Percentiles rank a stretch among this genome's conserved stretches.
phyloP scores from a whole-genome alignment of 352 stramenopile species.

The Plasmopara viticola region DNA sequence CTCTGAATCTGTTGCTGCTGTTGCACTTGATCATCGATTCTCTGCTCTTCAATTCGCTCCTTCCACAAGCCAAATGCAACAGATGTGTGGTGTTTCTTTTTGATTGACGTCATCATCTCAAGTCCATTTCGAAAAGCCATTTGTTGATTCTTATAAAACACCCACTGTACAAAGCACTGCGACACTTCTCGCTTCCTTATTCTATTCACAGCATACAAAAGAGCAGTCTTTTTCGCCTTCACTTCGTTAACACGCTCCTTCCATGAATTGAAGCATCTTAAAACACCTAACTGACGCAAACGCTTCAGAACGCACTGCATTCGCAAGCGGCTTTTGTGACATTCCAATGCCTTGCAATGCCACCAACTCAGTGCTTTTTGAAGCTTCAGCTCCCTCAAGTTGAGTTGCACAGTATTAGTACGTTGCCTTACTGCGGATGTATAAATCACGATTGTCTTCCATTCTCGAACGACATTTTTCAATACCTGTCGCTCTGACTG shows the following conservation, averaged over 20 bases:
- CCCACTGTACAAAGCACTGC: constrained; percentile 31
- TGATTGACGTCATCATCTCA: constrained; percentile 5
- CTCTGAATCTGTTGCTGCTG: constrained; percentile 20
- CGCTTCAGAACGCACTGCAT: constrained; percentile 16
- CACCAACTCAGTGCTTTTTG: constrained; percentile 10
- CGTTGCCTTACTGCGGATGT: constrained; percentile 9
- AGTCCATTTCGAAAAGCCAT: constrained; percentile 8
- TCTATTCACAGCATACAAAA: constrained; percentile 23
- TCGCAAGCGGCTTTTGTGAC: constrained; percentile 6
- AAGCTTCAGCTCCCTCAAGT: constrained; percentile 9
- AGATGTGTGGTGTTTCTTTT: constrained; percentile 12
- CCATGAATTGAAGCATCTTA: constrained; percentile 54
- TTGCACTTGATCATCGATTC: constrained; percentile 8
- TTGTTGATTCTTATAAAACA: constrained; percentile 6
- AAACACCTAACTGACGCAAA: constrained; percentile 31
- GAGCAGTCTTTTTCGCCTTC: constrained; percentile 20
- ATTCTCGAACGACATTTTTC: constrained; percentile 9
- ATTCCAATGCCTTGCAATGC: constrained; percentile 7
- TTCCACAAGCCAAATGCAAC: constrained; percentile 17
- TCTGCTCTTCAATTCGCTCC: constrained; percentile 5
- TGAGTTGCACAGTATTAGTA: constrained; percentile 1
- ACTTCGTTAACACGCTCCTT: constrained; percentile 11
- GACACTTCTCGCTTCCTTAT: constrained; percentile 30
- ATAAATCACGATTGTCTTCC: constrained; percentile 5
- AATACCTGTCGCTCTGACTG: constrained; percentile 29